These are phyloP conservation scores for Aspergillus eucalypticola DNA, from an alignment of 2,329 filamentous ascomycete species.

Conservation along the genomic window DNA sequence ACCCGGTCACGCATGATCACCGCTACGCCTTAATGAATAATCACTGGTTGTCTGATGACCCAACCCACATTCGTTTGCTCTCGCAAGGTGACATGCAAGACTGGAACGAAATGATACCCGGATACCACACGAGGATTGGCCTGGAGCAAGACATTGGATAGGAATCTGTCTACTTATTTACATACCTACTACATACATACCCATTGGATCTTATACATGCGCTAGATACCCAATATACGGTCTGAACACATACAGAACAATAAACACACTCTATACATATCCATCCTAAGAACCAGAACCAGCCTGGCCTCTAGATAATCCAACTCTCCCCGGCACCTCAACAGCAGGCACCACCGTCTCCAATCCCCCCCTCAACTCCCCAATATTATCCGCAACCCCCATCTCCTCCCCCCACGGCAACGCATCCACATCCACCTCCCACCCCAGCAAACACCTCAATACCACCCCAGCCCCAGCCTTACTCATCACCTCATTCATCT, in stretches of 20 bases:
- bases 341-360: slow-evolving; percentile 79
- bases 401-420: slow-evolving; percentile 84
- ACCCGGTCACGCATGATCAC: neutral
- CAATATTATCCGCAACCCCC: slow-evolving; percentile 60
- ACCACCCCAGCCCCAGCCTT: slow-evolving; percentile 85
- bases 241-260: neutral
- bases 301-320: neutral
- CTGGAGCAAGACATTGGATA: neutral
- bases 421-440: slow-evolving; percentile 78
- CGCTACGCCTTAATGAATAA: neutral
- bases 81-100: neutral
- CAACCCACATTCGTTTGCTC: neutral
- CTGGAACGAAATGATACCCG: neutral
- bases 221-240: neutral
- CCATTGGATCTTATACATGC: neutral
- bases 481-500: slow-evolving; percentile 89
- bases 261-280: neutral
- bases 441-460: slow-evolving; percentile 70
- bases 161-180: neutral
- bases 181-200: neutral
- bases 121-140: neutral
- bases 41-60: neutral
- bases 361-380: slow-evolving; percentile 66
- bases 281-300: neutral
- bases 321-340: slow-evolving; percentile 53